Evolutionary conservation across 805 yeast genomes (phyloP).

Genomic region (Barnettozyma botsteinii): DNA sequence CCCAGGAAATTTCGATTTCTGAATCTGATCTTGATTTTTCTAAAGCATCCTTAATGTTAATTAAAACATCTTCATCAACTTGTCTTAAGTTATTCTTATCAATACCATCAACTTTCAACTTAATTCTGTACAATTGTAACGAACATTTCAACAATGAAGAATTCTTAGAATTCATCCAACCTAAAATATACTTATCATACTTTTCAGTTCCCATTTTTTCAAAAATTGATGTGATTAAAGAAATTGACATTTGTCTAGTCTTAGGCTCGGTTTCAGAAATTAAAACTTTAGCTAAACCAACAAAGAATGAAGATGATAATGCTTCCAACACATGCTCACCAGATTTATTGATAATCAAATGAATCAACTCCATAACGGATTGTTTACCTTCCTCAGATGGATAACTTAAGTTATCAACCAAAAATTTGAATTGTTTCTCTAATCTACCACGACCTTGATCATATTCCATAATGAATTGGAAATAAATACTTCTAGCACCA

Average conservation of each 20-base stretch:
- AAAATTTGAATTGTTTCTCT: conserved; percentile 74
- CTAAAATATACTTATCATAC: conserved; percentile 33
- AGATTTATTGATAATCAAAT: conserved; percentile 61
- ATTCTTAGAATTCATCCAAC: conserved; percentile 59
- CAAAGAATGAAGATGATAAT: conserved; percentile 71
- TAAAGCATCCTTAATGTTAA: conserved; percentile 29
- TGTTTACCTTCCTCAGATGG: conserved; percentile 83
- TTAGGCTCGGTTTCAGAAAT: conserved; percentile 71
- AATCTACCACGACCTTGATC: conserved; percentile 87
- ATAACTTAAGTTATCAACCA: conserved; percentile 76
- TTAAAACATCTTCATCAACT: conserved; percentile 38
- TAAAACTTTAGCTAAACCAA: conserved; percentile 70
- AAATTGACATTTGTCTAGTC: conserved; percentile 80
- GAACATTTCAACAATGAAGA: conserved; percentile 62
- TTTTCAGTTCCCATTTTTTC: conserved; percentile 37
- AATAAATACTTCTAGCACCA: conserved; percentile 75
- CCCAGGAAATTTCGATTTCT: conserved; percentile 58
- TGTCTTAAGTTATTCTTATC: conserved; percentile 33
- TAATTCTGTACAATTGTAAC: conserved; percentile 63
- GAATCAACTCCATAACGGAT: conserved; percentile 84
- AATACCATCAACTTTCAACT: conserved; percentile 33
- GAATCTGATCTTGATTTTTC: conserved; percentile 34
- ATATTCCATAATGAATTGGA: conserved; percentile 84
- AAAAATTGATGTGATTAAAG: conserved; percentile 51
- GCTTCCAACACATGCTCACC: conserved; percentile 52